Conservation (phyloP, 176 grass and related monocot genomes). For the Eleusine indica region DNA sequence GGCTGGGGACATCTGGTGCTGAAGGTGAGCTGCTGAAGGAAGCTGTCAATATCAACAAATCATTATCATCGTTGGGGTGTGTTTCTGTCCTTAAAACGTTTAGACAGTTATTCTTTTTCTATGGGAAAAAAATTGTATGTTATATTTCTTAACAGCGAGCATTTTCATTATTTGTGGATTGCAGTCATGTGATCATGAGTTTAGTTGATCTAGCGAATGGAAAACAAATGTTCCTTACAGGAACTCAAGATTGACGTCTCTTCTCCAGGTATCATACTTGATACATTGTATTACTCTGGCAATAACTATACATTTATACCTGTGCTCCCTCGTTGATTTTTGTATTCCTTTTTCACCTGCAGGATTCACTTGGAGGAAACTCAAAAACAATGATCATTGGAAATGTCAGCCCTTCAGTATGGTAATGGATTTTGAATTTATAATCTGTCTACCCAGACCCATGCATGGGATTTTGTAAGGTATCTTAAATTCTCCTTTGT, state of each 20-base stretch:
- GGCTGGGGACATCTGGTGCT: slow-evolving; percentile 93
- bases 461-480: slow-evolving; percentile 24
- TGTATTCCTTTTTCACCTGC: slow-evolving; percentile 16
- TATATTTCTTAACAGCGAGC: background rate
- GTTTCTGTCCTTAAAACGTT: slow-evolving; percentile 16
- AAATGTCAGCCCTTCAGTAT: slow-evolving; percentile 92
- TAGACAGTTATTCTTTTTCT: slow-evolving; percentile 14
- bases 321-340: slow-evolving; percentile 36
- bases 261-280: slow-evolving; percentile 77
- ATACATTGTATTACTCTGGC: slow-evolving; percentile 26
- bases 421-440: slow-evolving; percentile 50
- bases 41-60: slow-evolving; percentile 97
- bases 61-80: slow-evolving; percentile 94
- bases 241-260: slow-evolving; percentile 96
- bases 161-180: slow-evolving; percentile 41
- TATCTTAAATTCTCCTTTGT: slow-evolving; percentile 32
- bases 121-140: background rate
- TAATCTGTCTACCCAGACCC: background rate
- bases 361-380: slow-evolving; percentile 98
- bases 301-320: background rate
- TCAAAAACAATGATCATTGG: slow-evolving; percentile 99
- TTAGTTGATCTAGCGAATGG: slow-evolving; percentile 89
- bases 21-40: slow-evolving; percentile 95
- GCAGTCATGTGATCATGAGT: slow-evolving; percentile 97
- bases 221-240: slow-evolving; percentile 94